Evolutionary conservation across 2,329 filamentous ascomycete species (phyloP).

Genomic region (Aotearoamyces nothofagi): DNA sequence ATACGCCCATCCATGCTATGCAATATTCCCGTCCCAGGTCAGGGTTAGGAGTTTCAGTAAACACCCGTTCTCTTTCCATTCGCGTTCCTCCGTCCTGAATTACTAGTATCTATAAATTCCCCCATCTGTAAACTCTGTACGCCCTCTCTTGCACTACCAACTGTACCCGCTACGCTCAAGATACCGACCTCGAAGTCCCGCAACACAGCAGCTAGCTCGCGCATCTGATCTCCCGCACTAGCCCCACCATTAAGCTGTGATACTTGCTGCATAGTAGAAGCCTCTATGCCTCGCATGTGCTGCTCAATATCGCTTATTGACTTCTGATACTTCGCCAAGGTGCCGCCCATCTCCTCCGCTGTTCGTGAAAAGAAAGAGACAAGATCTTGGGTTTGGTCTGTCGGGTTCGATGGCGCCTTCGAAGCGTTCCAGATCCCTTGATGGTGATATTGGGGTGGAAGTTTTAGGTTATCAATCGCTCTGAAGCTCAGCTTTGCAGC

Average conservation of each 20-base stretch:
- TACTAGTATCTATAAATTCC: too few species aligned
- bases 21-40: too few species aligned
- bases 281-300: constrained; percentile 48
- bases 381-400: constrained; percentile 34
- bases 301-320: constrained; percentile 50
- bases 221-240: constrained; percentile 25
- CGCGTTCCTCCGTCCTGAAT: too few species aligned
- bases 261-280: constrained; percentile 41
- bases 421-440: constrained; percentile 26
- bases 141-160: constrained; percentile 43
- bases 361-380: constrained; percentile 49
- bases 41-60: too few species aligned
- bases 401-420: constrained; percentile 24
- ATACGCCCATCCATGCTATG: background rate
- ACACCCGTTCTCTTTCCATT: background rate
- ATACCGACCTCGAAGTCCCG: constrained; percentile 52
- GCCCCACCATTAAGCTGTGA: constrained; percentile 31
- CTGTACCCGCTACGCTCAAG: constrained; percentile 42
- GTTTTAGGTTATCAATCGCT: constrained; percentile 57
- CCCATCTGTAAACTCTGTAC: constrained; percentile 36
- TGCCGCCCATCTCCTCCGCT: constrained; percentile 43
- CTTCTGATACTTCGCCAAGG: constrained; percentile 38
- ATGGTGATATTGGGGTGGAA: constrained; percentile 41
- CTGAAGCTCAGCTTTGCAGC: constrained; percentile 60
- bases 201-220: constrained; percentile 41